Base-by-base conservation (phyloP, 2,329 filamentous ascomycete genomes). In the Diaporthe sp. region DNA sequence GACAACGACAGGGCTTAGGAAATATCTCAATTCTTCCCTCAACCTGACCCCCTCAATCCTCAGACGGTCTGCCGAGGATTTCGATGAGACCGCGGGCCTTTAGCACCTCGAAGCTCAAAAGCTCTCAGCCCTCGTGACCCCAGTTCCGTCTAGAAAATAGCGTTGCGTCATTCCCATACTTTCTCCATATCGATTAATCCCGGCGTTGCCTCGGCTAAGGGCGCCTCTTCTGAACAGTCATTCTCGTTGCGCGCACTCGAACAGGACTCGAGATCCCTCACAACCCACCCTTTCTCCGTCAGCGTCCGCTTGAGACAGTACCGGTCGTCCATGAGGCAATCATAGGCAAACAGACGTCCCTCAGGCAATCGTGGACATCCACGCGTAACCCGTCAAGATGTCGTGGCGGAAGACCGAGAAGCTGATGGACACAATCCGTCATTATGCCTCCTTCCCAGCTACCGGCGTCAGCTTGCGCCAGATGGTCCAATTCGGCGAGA, bases 401-500 rank as follows among this genome's bases (percentile, higher is more conserved):
- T 94, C 94, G 89, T 98, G 96, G 96, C 98, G 93, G 88, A 94
- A 93, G 84, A 94, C 94, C 78, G 94, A 96, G 85, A 91, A 92
- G 87, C 87, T 98, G 92, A 97, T 98, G 95, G 94, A 97, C 81
- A 98, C 94, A 88, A 98, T 98, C 93, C 92, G 94, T 86, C 95
- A 98, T 87, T 98, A 98, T 90, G 95, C 95, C 85, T 95, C 92
- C 86, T 99, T 98, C 86, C 97, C 97, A 79, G 97, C 97, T 77
- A 99, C 97, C 19, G 97, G 97, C 82, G 94, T 97, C 81, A 98
- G 96, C 84, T 90, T 99, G 85, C 92, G 97, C 84, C 97, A 99
- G 90, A 99, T 99, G 97, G 96, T 98, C 76, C 96, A 98, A 85
- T 98, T 98, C 85, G 96, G 96, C 83, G 95, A 98, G 88, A 94